A percentile compares a stretch with the other conserved stretches of the same genome.
Conservation (phyloP, 805 yeast genomes). For the Wickerhamomyces bovis region DNA sequence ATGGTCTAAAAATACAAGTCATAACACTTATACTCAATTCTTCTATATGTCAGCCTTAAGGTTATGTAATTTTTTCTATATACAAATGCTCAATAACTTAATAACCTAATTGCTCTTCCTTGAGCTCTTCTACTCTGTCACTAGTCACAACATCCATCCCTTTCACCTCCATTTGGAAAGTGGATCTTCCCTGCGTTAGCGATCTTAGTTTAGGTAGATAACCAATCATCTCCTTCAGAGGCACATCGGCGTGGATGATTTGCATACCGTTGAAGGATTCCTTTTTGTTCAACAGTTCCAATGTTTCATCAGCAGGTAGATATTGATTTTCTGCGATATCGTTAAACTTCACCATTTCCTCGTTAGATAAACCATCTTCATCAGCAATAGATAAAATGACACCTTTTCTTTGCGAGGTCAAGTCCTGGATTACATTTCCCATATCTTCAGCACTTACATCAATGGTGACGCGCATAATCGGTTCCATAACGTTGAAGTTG, state of each 20-base stretch:
- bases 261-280: slow-evolving; percentile 30
- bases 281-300: slow-evolving; percentile 23
- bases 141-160: slow-evolving; percentile 65
- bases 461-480: slow-evolving; percentile 74
- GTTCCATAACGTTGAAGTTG: slow-evolving; percentile 65
- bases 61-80: too few species aligned
- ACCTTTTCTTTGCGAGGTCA: slow-evolving; percentile 75
- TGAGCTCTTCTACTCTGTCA: slow-evolving; percentile 39
- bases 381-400: slow-evolving; percentile 68
- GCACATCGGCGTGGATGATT: slow-evolving; percentile 71
- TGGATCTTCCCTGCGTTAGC: slow-evolving; percentile 84
- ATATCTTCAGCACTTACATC: slow-evolving; percentile 63
- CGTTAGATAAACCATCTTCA: slow-evolving; percentile 33
- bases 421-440: slow-evolving; percentile 81
- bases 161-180: slow-evolving; percentile 68
- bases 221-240: slow-evolving; percentile 86
- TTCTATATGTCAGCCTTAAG: too few species aligned
- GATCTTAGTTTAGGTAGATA: slow-evolving; percentile 74
- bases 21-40: too few species aligned
- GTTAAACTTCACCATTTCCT: slow-evolving; percentile 39
- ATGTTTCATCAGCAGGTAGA: slow-evolving; percentile 72
- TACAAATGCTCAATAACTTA: slow-evolving; percentile 1
- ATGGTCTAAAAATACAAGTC: too few species aligned
- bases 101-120: slow-evolving; percentile 16
- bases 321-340: slow-evolving; percentile 57